A percentile compares a stretch with the other conserved stretches of the same genome.
Evolutionary conservation across 768 basidiomycete genomes (phyloP).

Genomic region (Pleurotus ostreatus): DNA sequence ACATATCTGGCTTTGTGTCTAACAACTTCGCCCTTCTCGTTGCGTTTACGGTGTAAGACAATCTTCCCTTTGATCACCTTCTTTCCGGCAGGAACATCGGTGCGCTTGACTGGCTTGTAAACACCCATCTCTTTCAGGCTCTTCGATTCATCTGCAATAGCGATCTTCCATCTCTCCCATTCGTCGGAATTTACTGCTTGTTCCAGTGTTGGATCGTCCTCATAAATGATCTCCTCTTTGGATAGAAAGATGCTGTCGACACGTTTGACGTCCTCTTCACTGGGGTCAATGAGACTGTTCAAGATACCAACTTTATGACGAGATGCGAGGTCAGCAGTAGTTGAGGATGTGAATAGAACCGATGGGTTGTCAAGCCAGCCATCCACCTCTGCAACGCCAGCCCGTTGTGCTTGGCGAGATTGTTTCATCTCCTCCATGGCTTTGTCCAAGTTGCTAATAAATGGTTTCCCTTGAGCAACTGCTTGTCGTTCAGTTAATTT

Average conservation of each 20-base stretch:
- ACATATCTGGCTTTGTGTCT: conserved; percentile 36
- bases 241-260: background rate
- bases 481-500: background rate
- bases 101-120: conserved; percentile 21
- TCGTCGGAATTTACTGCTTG: conserved; percentile 22
- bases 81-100: too few species aligned
- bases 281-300: background rate
- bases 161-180: conserved; percentile 14
- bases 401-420: background rate
- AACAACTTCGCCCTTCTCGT: too few species aligned
- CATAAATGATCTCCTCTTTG: background rate
- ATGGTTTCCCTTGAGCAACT: background rate
- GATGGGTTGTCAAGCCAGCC: background rate
- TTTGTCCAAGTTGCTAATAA: background rate
- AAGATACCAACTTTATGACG: background rate
- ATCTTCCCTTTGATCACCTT: too few species aligned
- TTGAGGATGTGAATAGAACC: background rate
- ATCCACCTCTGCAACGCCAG: background rate
- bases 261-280: background rate
- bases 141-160: conserved; percentile 19
- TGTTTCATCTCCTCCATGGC: background rate
- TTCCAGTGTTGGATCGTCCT: conserved; percentile 10
- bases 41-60: too few species aligned
- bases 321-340: background rate
- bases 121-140: conserved; percentile 21